Percentiles rank a stretch among this genome's conserved stretches.
These are phyloP conservation scores for Berberis vulgaris DNA, from an alignment of 164 flowering plant genomes.

Conservation along the genomic window DNA sequence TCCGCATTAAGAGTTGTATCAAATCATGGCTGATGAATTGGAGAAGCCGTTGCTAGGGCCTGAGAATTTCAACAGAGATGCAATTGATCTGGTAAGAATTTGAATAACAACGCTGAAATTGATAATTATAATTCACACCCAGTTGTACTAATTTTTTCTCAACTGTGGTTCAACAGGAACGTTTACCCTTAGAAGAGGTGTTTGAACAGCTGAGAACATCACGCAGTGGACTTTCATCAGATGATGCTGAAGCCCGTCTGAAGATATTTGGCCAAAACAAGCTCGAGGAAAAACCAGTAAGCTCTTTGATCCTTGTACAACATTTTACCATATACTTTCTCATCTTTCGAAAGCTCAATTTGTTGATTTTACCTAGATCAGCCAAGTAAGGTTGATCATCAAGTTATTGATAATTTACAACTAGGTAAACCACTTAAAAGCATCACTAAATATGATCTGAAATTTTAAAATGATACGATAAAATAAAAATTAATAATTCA, in stretches of 20 bases:
- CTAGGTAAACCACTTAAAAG: too few relatives aligned
- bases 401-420: too few relatives aligned
- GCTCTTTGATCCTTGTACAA: not conserved
- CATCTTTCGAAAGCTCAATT: too few relatives aligned
- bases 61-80: slow-evolving; percentile 63
- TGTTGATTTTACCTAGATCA: too few relatives aligned
- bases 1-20: slow-evolving; percentile 3
- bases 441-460: too few relatives aligned
- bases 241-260: slow-evolving; percentile 57
- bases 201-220: slow-evolving; percentile 66
- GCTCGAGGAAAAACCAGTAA: slow-evolving; percentile 81
- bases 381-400: too few relatives aligned
- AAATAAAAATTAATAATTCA: too few relatives aligned
- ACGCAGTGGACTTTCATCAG: slow-evolving; percentile 53
- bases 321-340: not conserved
- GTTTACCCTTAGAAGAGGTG: slow-evolving; percentile 69
- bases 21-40: slow-evolving; percentile 50
- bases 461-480: too few relatives aligned
- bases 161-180: slow-evolving; percentile 35
- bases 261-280: slow-evolving; percentile 62
- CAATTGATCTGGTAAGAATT: slow-evolving; percentile 68
- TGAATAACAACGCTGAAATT: not conserved
- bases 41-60: slow-evolving; percentile 66
- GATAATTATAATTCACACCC: not conserved
- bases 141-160: slow-evolving; percentile 7